phyloP scores from a whole-genome alignment of 495 filamentous ascomycete species.

The Beverwykella pulmonaria region DNA sequence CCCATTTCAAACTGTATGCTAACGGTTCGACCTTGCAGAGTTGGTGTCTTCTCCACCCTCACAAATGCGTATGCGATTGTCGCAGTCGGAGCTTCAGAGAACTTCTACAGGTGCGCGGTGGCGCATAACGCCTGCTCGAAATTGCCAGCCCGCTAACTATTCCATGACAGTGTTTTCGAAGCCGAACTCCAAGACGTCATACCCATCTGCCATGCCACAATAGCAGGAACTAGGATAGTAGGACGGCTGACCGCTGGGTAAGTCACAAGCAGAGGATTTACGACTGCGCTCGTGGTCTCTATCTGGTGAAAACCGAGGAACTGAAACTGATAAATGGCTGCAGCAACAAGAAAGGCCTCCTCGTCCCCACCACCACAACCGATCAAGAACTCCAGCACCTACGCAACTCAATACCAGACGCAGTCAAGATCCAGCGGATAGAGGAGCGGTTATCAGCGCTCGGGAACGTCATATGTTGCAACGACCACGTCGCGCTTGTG shows the following conservation, averaged over 20 bases:
- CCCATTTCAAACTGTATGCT: conserved; percentile 12
- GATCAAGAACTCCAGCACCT: conserved; percentile 98
- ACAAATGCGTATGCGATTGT: conserved; percentile 96
- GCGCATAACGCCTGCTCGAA: neutral
- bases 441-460: conserved; percentile 95
- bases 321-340: conserved; percentile 6
- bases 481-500: conserved; percentile 94
- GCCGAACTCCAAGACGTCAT: conserved; percentile 96
- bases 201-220: conserved; percentile 96
- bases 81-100: conserved; percentile 92
- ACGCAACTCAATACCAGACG: conserved; percentile 87
- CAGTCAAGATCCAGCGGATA: conserved; percentile 89
- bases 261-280: neutral
- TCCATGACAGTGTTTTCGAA: conserved; percentile 72
- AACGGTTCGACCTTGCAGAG: conserved; percentile 57
- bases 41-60: conserved; percentile 93
- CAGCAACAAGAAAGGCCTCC: conserved; percentile 92
- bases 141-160: conserved; percentile 29
- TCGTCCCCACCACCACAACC: conserved; percentile 93
- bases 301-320: neutral
- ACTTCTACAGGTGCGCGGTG: conserved; percentile 79
- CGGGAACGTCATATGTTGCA: conserved; percentile 94
- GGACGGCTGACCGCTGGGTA: conserved; percentile 94
- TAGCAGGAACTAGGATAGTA: conserved; percentile 93
- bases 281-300: neutral